A percentile compares a stretch with the other conserved stretches of the same genome.
Evolutionary conservation across 441 rosid genomes (phyloP).

Genomic region (Macaranga tanarius): DNA sequence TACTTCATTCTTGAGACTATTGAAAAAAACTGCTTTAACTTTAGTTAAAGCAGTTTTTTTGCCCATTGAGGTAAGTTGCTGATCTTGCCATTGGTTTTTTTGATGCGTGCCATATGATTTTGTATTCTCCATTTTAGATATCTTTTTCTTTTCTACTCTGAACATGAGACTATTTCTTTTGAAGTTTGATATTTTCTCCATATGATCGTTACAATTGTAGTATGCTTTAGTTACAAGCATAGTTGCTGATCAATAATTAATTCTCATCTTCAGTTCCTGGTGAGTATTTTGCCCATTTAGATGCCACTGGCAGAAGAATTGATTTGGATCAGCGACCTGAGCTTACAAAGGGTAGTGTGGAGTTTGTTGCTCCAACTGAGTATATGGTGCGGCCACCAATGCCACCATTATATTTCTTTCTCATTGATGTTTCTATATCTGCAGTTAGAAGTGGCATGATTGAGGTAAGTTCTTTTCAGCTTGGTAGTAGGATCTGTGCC

Average conservation of each 20-base stretch:
- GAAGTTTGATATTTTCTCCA: not conserved
- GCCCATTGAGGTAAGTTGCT: too few species aligned
- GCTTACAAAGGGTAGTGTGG: slow-evolving; percentile 91
- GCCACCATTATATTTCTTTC: slow-evolving; percentile 96
- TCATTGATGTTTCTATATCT: slow-evolving; percentile 90
- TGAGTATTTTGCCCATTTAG: slow-evolving; percentile 90
- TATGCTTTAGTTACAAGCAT: not conserved
- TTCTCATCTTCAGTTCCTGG: slow-evolving; percentile 72
- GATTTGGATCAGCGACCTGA: slow-evolving; percentile 98
- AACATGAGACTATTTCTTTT: not conserved
- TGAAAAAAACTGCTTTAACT: not conserved
- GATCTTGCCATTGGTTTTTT: not conserved
- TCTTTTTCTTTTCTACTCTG: not conserved
- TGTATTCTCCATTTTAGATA: not conserved
- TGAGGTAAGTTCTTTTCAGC: slow-evolving; percentile 63
- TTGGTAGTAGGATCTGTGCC: slow-evolving; percentile 17
- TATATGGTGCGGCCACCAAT: slow-evolving; percentile 99
- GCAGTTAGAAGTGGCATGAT: slow-evolving; percentile 93
- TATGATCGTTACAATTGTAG: not conserved
- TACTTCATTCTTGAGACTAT: not conserved
- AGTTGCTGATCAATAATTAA: slow-evolving; percentile 17
- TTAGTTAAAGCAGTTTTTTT: too few species aligned
- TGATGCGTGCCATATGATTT: not conserved
- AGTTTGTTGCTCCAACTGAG: slow-evolving; percentile 96
- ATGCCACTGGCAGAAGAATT: slow-evolving; percentile 87